Percentiles rank a stretch among this genome's conserved stretches.
Evolutionary conservation across 108 stramenopile species (phyloP).

Genomic region (Cyclotella sp.): DNA sequence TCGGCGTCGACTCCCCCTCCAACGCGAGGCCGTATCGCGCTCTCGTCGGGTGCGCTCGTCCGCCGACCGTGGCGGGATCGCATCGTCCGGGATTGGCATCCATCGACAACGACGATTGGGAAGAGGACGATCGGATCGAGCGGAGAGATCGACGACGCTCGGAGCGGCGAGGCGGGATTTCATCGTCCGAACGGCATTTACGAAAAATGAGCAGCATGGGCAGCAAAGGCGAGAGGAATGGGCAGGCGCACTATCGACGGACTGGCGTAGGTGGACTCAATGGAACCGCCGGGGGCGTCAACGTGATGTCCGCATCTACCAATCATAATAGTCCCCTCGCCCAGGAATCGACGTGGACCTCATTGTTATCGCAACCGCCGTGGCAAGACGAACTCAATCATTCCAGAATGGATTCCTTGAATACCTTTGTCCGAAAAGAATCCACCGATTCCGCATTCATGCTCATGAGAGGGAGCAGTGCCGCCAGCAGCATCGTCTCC

Average conservation of each 20-base stretch:
- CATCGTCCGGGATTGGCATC: slow-evolving; percentile 50
- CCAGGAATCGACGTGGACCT: too few species aligned
- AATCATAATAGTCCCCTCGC: too few species aligned
- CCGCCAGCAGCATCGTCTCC: too few species aligned
- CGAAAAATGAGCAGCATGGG: too few species aligned
- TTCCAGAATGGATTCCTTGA: not conserved
- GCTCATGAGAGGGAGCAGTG: too few species aligned
- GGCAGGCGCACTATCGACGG: too few species aligned
- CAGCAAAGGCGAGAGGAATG: too few species aligned
- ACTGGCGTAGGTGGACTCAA: too few species aligned
- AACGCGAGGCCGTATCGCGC: not conserved
- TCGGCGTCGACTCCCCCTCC: not conserved
- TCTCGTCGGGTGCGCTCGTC: not conserved
- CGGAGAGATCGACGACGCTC: slow-evolving; percentile 8
- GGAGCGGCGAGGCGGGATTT: not conserved
- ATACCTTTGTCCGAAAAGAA: not conserved
- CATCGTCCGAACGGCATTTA: too few species aligned
- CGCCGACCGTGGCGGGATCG: slow-evolving; percentile 44
- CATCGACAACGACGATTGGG: slow-evolving; percentile 58
- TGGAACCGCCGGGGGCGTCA: too few species aligned
- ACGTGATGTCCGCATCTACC: too few species aligned
- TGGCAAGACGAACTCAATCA: not conserved
- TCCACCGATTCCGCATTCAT: not conserved
- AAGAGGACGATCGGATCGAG: slow-evolving; percentile 49
- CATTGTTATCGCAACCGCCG: too few species aligned